Conservation (phyloP, 257 asterid species). For the Ocimum tenuiflorum region DNA sequence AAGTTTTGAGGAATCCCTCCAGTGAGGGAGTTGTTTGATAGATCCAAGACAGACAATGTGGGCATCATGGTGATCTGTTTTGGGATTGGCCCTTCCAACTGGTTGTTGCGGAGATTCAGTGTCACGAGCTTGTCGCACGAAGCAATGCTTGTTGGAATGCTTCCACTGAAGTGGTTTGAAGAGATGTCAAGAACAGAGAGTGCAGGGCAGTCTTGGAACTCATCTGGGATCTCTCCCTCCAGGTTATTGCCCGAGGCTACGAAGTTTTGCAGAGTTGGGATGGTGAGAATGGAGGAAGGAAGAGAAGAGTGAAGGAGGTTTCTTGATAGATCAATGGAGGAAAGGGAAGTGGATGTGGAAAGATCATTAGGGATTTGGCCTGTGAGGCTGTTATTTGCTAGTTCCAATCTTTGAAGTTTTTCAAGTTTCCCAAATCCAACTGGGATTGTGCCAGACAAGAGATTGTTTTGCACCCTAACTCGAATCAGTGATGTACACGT, state of each 20-base stretch:
- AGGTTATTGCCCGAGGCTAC: conserved; percentile 33
- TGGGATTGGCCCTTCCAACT: conserved; percentile 49
- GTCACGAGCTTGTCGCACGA: conserved; percentile 33
- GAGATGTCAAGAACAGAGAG: conserved; percentile 38
- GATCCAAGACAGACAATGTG: conserved; percentile 50
- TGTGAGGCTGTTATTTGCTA: conserved; percentile 33
- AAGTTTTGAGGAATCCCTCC: conserved; percentile 61
- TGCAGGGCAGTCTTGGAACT: conserved; percentile 32
- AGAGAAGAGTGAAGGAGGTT: conserved; percentile 40
- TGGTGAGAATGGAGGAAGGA: conserved; percentile 33
- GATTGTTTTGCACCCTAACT: conserved; percentile 37
- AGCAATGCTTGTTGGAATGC: conserved; percentile 37
- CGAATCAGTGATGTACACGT: conserved; percentile 33
- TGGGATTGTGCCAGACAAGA: conserved; percentile 41
- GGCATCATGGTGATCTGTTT: conserved; percentile 54
- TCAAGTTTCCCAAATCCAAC: conserved; percentile 35
- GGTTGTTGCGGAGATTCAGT: conserved; percentile 28
- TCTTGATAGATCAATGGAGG: conserved; percentile 39
- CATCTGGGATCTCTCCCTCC: conserved; percentile 34
- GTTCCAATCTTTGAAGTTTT: conserved; percentile 30
- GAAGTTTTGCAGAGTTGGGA: conserved; percentile 38
- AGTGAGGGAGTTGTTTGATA: conserved; percentile 63
- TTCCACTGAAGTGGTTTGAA: conserved; percentile 33
- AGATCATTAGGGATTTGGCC: conserved; percentile 53
- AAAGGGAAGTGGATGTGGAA: conserved; percentile 33